phyloP scores from a whole-genome alignment of 768 basidiomycete species.

The Omphalotus guepiniiformis region DNA sequence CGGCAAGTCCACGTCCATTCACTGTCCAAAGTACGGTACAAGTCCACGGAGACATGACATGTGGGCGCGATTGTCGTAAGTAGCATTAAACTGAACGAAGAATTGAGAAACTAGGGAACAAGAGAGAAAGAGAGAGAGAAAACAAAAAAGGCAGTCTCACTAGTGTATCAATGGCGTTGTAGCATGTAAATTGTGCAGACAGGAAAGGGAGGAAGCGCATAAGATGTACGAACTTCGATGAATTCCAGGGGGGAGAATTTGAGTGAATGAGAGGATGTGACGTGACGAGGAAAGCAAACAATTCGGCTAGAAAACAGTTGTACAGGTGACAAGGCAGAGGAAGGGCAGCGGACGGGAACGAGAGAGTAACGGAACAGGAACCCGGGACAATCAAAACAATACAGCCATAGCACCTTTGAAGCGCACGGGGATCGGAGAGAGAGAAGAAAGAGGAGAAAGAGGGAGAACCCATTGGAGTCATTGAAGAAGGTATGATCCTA shows the following conservation, averaged over 20 bases:
- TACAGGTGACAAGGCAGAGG: neutral
- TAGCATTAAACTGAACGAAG: conserved; percentile 11
- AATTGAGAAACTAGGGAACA: conserved; percentile 13
- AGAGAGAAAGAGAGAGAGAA: conserved; percentile 18
- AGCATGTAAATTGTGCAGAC: conserved; percentile 5
- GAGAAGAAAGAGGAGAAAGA: neutral
- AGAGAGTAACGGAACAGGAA: conserved; percentile 1
- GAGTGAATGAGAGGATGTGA: neutral
- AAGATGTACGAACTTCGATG: neutral
- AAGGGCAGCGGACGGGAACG: conserved; percentile 7
- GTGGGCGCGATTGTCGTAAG: neutral
- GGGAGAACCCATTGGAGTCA: neutral
- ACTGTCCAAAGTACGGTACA: conserved; percentile 34
- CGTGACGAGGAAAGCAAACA: neutral
- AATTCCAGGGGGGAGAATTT: neutral
- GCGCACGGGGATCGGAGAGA: too few relatives aligned
- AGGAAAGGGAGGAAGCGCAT: neutral
- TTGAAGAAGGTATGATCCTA: neutral
- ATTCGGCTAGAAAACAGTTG: too few relatives aligned
- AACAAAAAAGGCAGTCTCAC: too few relatives aligned
- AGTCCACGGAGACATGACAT: conserved; percentile 1
- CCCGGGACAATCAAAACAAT: conserved; percentile 7
- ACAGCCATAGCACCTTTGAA: too few relatives aligned
- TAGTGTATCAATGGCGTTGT: too few relatives aligned
- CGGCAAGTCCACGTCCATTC: conserved; percentile 53